Evolutionary conservation across 2,329 filamentous ascomycete genomes (phyloP).

Genomic region (Colletotrichum aenigma): DNA sequence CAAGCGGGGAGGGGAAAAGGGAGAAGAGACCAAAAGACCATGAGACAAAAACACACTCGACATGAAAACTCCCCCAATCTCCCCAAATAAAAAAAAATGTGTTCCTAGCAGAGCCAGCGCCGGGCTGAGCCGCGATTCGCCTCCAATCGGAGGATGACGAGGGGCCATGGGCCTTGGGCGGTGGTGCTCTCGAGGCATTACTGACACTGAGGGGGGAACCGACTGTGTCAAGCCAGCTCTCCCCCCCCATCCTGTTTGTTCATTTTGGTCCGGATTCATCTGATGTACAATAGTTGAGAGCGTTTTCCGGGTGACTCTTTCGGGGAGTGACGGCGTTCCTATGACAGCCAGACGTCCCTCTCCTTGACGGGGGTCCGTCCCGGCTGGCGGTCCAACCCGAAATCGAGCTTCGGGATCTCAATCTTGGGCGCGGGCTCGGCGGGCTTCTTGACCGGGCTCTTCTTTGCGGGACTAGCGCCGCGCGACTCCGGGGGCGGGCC

Average conservation of each 20-base stretch:
- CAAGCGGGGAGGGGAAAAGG: background rate
- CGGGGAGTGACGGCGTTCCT: background rate
- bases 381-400: conserved; percentile 38
- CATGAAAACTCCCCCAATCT: background rate
- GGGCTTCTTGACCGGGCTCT: conserved; percentile 40
- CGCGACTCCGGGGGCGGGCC: conserved; percentile 57
- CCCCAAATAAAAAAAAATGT: background rate
- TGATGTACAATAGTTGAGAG: conserved; percentile 2
- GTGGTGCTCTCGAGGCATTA: background rate
- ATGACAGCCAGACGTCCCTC: conserved; percentile 25
- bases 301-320: background rate
- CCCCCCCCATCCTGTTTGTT: conserved; percentile 2
- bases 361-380: conserved; percentile 27
- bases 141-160: background rate
- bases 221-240: background rate
- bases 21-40: background rate
- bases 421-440: conserved; percentile 64
- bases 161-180: background rate
- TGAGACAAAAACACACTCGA: background rate
- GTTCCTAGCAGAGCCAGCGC: background rate
- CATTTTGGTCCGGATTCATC: background rate
- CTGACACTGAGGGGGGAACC: background rate
- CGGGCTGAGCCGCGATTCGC: background rate
- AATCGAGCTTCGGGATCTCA: conserved; percentile 63
- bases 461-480: conserved; percentile 51